These are phyloP conservation scores for Sporodiniella umbellata DNA, from an alignment of 371 early-diverging fungal species.

Conservation along the genomic window DNA sequence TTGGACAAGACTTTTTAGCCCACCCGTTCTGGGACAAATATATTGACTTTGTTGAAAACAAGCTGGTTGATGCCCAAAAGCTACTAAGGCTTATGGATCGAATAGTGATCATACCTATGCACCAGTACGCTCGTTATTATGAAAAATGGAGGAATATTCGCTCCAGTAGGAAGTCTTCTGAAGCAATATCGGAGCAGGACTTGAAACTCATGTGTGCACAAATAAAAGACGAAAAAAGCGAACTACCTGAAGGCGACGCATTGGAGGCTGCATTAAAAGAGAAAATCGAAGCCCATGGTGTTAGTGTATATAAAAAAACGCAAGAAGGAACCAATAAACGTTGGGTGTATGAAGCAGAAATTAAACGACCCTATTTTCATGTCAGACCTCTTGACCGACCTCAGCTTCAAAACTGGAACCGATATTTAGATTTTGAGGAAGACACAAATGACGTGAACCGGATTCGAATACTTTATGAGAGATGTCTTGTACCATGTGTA, in stretches of 20 bases:
- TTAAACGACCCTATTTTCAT: constrained; percentile 75
- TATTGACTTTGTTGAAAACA: constrained; percentile 58
- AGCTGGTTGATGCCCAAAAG: constrained; percentile 28
- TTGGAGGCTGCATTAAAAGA: constrained; percentile 51
- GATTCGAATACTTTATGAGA: constrained; percentile 62
- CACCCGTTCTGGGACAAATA: constrained; percentile 76
- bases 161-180: constrained; percentile 43
- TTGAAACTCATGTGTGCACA: constrained; percentile 38
- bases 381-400: constrained; percentile 68
- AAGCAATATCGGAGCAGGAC: constrained; percentile 44
- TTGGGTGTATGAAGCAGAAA: constrained; percentile 55
- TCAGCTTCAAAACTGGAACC: constrained; percentile 64
- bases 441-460: constrained; percentile 45
- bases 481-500: constrained; percentile 73
- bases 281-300: constrained; percentile 45
- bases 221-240: constrained; percentile 18
- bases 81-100: constrained; percentile 54
- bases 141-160: constrained; percentile 60
- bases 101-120: constrained; percentile 65
- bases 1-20: constrained; percentile 65
- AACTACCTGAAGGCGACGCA: constrained; percentile 42
- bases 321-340: constrained; percentile 55
- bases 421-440: constrained; percentile 72
- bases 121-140: constrained; percentile 68
- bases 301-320: constrained; percentile 53